Evolutionary conservation across 805 yeast genomes (phyloP), one percentile per base, ranked within the genome.

Genomic region (Candida coquimbonensis): DNA sequence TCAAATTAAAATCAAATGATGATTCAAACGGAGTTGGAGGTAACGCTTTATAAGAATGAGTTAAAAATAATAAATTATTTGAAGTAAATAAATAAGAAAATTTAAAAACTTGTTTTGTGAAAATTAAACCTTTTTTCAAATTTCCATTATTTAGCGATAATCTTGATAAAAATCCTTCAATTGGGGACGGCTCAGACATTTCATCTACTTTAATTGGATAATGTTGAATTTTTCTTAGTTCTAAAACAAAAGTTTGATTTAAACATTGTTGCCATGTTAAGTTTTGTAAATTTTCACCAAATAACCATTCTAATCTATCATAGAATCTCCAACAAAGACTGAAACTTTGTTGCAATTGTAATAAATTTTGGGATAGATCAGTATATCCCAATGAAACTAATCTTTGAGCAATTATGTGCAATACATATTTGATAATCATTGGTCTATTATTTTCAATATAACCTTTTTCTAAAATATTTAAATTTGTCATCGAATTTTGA

Each of bases 101-200:
- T 45, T 74, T 78, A 52, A 72, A 73, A 45, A 76, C 73, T 32
- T 74, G 63, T 31, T 70, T 67, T 6, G 70, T 56, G 9, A 70
- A 47, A 11, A 29, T 11, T 13, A 56, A 41, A 25, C 59, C 51
- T 13, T 43, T 63, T 48, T 57, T 63, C 49, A 52, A 62, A 55
- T 51, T 54, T 0, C 87, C 87, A 7, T 62, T 57, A 47, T 74
- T 69, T 38, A 77, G 71, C 0, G 81, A 72, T 29, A 83, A 59
- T 42, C 81, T 71, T 3, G 77, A 66, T 19, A 90, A 61, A 59
- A 85, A 89, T 0, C 98, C 98, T 64, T 91, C 98, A 9, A 88
- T 62, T 0, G 96, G 81, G 0, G 65, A 43, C 0, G 96, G 96
- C 57, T 84, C 95, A 1, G 51, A 41, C 17, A 70, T 9, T 9